phyloP scores from a whole-genome alignment of 768 basidiomycete species.

The Arthromyces matolae region DNA sequence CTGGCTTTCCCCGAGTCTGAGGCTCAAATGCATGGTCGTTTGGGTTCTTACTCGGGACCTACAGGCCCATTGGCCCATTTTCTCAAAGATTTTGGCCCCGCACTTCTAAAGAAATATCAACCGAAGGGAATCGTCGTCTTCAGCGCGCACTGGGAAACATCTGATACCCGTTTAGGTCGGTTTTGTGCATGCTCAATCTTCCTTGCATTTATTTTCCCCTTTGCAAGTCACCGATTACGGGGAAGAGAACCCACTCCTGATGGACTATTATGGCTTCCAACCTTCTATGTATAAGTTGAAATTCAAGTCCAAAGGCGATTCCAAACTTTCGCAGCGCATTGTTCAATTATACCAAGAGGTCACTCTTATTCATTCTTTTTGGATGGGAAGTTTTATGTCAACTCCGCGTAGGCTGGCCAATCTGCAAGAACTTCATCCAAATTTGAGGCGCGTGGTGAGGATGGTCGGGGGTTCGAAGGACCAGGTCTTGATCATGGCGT shows the following conservation, averaged over 20 bases:
- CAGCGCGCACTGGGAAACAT: constrained; percentile 80
- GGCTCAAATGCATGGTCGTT: constrained; percentile 5
- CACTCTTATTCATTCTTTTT: not conserved
- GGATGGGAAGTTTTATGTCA: not conserved
- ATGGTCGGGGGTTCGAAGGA: constrained; percentile 61
- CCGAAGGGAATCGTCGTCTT: constrained; percentile 80
- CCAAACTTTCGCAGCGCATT: constrained; percentile 50
- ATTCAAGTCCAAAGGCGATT: constrained; percentile 67
- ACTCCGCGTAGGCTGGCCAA: constrained; percentile 40
- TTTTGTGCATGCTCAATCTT: not conserved
- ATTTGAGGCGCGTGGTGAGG: constrained; percentile 54
- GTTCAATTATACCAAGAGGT: constrained; percentile 60
- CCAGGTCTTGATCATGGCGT: constrained; percentile 78
- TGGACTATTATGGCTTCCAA: constrained; percentile 73
- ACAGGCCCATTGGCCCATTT: constrained; percentile 55
- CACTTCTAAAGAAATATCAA: constrained; percentile 62
- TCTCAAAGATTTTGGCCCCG: constrained; percentile 61
- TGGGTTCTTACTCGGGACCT: constrained; percentile 38
- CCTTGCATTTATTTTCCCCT: too few relatives aligned
- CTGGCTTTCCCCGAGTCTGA: constrained; percentile 35
- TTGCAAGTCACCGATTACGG: constrained; percentile 83
- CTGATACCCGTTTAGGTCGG: constrained; percentile 52
- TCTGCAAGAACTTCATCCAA: constrained; percentile 45
- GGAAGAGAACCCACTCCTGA: constrained; percentile 68
- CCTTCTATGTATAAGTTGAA: constrained; percentile 55